Conservation (phyloP, 23 red algal species). For the Porphyridium purpureum region DNA sequence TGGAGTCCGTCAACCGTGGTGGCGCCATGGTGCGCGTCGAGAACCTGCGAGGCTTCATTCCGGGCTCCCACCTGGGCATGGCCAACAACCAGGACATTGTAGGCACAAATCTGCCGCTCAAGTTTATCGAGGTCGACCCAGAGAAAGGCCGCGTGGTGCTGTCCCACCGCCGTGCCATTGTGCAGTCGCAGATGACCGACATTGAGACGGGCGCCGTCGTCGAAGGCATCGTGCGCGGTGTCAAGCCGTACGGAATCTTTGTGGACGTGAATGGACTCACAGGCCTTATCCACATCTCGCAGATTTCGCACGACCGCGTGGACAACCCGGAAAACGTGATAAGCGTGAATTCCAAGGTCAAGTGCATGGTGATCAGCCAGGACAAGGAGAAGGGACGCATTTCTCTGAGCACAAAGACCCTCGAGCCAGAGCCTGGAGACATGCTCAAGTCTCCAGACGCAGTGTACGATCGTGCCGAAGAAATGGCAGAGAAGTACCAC, state of each 20-base stretch:
- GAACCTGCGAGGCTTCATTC: slow-evolving; percentile 83
- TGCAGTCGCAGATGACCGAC: slow-evolving; percentile 57
- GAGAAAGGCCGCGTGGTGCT: slow-evolving; percentile 76
- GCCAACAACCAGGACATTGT: slow-evolving; percentile 45
- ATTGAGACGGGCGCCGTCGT: slow-evolving; percentile 60
- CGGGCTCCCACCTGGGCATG: slow-evolving; percentile 41
- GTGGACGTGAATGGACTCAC: slow-evolving; percentile 82
- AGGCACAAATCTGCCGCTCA: slow-evolving; percentile 58
- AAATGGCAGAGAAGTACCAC: slow-evolving; percentile 66
- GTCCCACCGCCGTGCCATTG: slow-evolving; percentile 76
- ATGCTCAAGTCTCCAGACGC: slow-evolving; percentile 58
- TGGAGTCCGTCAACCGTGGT: slow-evolving; percentile 71
- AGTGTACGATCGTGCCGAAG: slow-evolving; percentile 80
- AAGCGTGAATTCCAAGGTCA: slow-evolving; percentile 36
- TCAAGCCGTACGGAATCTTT: slow-evolving; percentile 96
- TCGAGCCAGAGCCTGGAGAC: slow-evolving; percentile 94
- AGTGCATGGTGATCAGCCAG: slow-evolving; percentile 82
- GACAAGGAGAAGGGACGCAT: slow-evolving; percentile 92
- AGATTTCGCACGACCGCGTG: slow-evolving; percentile 96
- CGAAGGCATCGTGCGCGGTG: slow-evolving; percentile 59
- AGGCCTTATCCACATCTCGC: slow-evolving; percentile 88
- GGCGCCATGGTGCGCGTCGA: slow-evolving; percentile 63
- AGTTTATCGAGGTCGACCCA: slow-evolving; percentile 74
- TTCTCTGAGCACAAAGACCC: slow-evolving; percentile 79
- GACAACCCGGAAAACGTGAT: slow-evolving; percentile 48